These are phyloP conservation scores for Acanthamoeba polyphaga DNA, from an alignment of 208 protist species.

Conservation along the genomic window DNA sequence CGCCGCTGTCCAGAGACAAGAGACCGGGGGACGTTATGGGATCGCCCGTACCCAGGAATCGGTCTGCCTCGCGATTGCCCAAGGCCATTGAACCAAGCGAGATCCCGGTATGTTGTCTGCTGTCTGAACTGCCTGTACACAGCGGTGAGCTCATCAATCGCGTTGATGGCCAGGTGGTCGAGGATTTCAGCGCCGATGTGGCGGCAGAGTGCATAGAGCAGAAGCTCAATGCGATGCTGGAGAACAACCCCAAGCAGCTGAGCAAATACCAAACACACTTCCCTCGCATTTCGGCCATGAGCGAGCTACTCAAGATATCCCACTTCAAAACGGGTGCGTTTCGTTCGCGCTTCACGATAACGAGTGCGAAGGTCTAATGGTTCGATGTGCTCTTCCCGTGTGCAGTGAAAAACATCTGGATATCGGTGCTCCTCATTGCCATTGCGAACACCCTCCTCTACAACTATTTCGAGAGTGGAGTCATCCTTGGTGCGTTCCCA, in stretches of 20 bases:
- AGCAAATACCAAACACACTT: conserved; percentile 72
- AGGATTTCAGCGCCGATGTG: neutral
- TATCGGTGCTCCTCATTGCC: conserved; percentile 59
- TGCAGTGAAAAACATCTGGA: conserved; percentile 70
- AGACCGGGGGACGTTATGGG: neutral
- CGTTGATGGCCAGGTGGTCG: neutral
- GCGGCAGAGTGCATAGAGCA: conserved; percentile 24
- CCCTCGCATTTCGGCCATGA: conserved; percentile 60
- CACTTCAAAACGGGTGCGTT: conserved; percentile 60
- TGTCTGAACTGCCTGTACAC: neutral
- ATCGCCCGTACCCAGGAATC: neutral
- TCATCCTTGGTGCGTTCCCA: neutral
- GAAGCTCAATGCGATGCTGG: conserved; percentile 45
- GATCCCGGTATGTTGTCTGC: no score
- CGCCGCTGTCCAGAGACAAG: neutral
- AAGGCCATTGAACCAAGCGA: neutral
- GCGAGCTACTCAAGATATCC: conserved; percentile 67
- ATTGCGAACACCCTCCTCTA: conserved; percentile 72
- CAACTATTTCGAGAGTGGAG: conserved; percentile 69
- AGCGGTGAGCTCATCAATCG: neutral
- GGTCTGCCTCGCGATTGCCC: neutral
- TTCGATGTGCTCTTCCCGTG: neutral
- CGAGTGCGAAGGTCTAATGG: neutral
- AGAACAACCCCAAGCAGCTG: conserved; percentile 44
- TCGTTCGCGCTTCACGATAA: neutral